Evolutionary conservation across 2,329 filamentous ascomycete species (phyloP).

Genomic region (Botrytis elliptica): DNA sequence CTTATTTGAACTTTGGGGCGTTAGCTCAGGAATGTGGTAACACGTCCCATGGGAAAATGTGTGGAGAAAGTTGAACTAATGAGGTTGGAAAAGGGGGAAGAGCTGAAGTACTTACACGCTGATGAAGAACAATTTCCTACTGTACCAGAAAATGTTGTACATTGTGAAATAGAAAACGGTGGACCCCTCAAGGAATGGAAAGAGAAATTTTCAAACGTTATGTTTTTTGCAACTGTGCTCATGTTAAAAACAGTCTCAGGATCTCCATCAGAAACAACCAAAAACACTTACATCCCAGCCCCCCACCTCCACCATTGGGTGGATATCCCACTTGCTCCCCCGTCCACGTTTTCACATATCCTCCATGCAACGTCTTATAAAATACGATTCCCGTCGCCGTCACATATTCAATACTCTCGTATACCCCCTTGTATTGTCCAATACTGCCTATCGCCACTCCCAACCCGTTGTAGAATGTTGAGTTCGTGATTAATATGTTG

Average conservation of each 20-base stretch:
- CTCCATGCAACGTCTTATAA: slow-evolving; percentile 19
- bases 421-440: slow-evolving; percentile 47
- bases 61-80: not conserved
- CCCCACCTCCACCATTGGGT: slow-evolving; percentile 59
- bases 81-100: not conserved
- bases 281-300: slow-evolving; percentile 43
- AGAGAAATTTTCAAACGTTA: slow-evolving; percentile 14
- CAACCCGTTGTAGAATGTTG: slow-evolving; percentile 49
- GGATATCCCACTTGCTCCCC: slow-evolving; percentile 50
- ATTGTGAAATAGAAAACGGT: slow-evolving; percentile 42
- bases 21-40: not conserved
- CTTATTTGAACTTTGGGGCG: not conserved
- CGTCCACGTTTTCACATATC: slow-evolving; percentile 59
- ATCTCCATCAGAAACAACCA: no score
- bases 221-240: slow-evolving; percentile 19
- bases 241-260: not conserved
- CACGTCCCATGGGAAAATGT: no score
- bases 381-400: not conserved
- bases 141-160: slow-evolving; percentile 42
- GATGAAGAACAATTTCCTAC: slow-evolving; percentile 44
- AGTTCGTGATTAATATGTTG: slow-evolving; percentile 54
- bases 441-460: slow-evolving; percentile 58
- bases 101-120: slow-evolving; percentile 1
- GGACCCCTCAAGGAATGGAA: slow-evolving; percentile 5
- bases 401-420: slow-evolving; percentile 12